Base-by-base conservation (phyloP, 768 basidiomycete genomes). In the Leccinum rimulosum region DNA sequence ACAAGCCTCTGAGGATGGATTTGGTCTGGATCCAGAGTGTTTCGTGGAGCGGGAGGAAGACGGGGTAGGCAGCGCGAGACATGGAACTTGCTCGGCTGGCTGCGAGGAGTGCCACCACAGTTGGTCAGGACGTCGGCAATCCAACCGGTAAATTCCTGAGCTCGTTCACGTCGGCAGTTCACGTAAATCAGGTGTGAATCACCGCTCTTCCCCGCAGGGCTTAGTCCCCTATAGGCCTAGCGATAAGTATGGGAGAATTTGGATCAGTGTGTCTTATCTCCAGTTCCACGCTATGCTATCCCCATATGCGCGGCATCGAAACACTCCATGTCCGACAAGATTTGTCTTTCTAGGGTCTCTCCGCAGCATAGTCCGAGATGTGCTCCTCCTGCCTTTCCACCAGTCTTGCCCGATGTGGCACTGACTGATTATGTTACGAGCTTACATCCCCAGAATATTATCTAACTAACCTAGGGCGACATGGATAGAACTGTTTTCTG, bases 31-130 rank as follows among this genome's bases (percentile, higher is more conserved):
- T 75, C 66, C 75, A 69, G 17, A 83, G 67, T 0, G 89, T 85
- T 27, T 88, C 82, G 14, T 77, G 78, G 4, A 88, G 61, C 2
- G 89, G 80, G 7, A 92, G 78, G 71, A 92, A 93, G 12, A 77
- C 70, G 1, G 91, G 90, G 72, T 92, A 93, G 2, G 79, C 71
- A 3, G 80, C 70, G 38, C 87, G 77, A 19, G 87, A 69, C 72
- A 75, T 75, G 59, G 52, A 58, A 48, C 49, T 6, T 19, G 30
- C n/a, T 55, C 33, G 30, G 27, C 43, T 9, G 19, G n/a, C 38
- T 27, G 12, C 35, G 25, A 38, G 54, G 55, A 15, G 10, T 49
- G 48, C 27, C 49, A 49, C 48, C 31, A 31, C 14, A 43, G n/a
- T 25, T 25, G 36, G 56, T 36, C 51, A 55, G 48, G 8, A 31